Evolutionary conservation across 2,329 filamentous ascomycete genomes (phyloP), one percentile per base, ranked within the genome.

Genomic region (Monilinia fructicola): DNA sequence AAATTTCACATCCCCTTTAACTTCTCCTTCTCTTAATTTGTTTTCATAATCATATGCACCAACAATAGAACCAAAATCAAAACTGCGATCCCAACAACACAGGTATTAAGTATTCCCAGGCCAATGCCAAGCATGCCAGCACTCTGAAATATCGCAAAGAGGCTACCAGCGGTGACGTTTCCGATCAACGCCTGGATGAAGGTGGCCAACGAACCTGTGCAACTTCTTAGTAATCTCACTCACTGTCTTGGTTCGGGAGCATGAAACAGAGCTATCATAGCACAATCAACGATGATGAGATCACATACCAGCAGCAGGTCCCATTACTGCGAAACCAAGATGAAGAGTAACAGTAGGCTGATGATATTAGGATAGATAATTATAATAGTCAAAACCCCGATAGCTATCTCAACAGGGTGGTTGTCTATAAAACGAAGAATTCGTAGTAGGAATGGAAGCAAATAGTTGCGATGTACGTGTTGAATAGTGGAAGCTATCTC

Each of bases 111-210:
- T 14, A 21, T 2, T 26, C 9, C 10, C 16, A 56, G 16, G 1
- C 61, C 52, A 5, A 3, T 21, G 1, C 52, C 61, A 35, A 10
- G 38, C 61, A 56, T 64, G 3, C 26, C 61, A 2, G 26, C 50
- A 26, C 61, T 64, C 42, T 64, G 38, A 4, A 56, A 26, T 10
- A 21, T 35, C 38, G 52, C 26, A 38, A 64, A 64, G 6, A 56
- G 12, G 26, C 52, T 21, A 55, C 26, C 38, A 21, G 38, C 38
- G 44, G 26, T 3, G 31, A 64, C 9, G 6, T 38, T 64, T 21
- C 61, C 61, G 9, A 46, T 35, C 1, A 64, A 3, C 16, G 23
- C 14, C 18, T 64, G 61, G 2, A 18, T 31, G 0, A 54, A 4
- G 9, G 50, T 14, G 3, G 61, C 61, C 2, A 64, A 11, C 4